phyloP scores from a whole-genome alignment of 495 filamentous ascomycete species.

The Rusavskia elegans region DNA sequence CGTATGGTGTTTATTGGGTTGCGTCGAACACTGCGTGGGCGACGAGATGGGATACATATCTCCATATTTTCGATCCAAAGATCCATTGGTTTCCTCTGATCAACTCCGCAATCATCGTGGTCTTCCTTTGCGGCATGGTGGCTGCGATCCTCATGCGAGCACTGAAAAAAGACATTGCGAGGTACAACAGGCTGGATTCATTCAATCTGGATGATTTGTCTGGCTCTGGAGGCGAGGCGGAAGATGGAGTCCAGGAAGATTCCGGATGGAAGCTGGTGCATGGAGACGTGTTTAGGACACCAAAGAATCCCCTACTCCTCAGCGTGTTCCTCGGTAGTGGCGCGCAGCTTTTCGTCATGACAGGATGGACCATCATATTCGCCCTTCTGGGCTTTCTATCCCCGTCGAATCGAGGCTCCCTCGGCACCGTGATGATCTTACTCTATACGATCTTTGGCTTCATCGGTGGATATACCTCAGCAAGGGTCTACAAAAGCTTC shows the following conservation, averaged over 20 bases:
- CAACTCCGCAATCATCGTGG: constrained; percentile 84
- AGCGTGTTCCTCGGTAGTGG: constrained; percentile 86
- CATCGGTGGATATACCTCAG: constrained; percentile 81
- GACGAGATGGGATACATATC: constrained; percentile 94
- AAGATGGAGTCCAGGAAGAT: constrained; percentile 93
- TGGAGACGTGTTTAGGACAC: constrained; percentile 89
- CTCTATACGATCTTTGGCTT: constrained; percentile 88
- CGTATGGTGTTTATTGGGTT: constrained; percentile 80
- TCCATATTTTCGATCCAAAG: constrained; percentile 87
- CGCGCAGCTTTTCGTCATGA: constrained; percentile 94
- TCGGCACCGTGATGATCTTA: constrained; percentile 80
- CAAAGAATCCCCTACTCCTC: constrained; percentile 64
- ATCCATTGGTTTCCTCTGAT: constrained; percentile 98
- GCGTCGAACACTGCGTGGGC: constrained; percentile 74
- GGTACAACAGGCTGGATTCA: constrained; percentile 85
- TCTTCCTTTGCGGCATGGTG: constrained; percentile 82
- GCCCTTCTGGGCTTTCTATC: constrained; percentile 89
- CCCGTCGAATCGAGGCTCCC: constrained; percentile 81
- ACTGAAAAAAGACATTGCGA: constrained; percentile 80
- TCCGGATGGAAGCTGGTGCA: constrained; percentile 98
- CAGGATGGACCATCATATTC: constrained; percentile 82
- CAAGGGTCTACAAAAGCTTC: constrained; percentile 82
- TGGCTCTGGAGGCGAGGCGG: constrained; percentile 51
- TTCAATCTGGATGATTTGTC: constrained; percentile 74
- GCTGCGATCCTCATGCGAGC: constrained; percentile 75